Evolutionary conservation across 352 stramenopile species (phyloP).

Genomic region (Pythium dissotocum): DNA sequence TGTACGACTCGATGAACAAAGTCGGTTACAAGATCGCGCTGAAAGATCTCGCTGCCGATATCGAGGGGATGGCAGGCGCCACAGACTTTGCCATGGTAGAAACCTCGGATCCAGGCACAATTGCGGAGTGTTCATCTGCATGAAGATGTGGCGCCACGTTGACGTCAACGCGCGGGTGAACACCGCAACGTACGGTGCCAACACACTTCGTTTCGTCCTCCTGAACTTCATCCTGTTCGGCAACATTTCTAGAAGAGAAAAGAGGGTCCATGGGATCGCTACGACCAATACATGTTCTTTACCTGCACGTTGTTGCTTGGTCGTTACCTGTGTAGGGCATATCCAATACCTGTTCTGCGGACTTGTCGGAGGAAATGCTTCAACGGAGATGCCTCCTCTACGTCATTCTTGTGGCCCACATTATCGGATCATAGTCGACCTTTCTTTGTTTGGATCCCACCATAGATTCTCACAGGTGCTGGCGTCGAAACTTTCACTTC

Average conservation of each 20-base stretch:
- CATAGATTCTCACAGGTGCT: not conserved
- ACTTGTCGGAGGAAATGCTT: no score
- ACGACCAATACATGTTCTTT: not conserved
- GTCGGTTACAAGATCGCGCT: no score
- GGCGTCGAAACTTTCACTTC: not conserved
- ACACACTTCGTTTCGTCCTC: not conserved
- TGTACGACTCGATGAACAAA: no score
- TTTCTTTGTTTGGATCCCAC: not conserved
- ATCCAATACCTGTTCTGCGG: not conserved
- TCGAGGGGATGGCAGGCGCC: no score
- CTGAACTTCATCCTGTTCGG: not conserved
- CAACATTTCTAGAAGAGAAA: not conserved
- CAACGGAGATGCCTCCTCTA: not conserved
- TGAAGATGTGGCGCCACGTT: not conserved
- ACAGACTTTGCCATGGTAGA: no score
- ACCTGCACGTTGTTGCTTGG: not conserved
- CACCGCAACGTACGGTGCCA: not conserved
- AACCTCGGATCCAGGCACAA: not conserved
- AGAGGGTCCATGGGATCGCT: not conserved
- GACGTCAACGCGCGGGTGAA: not conserved
- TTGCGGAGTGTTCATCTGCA: not conserved
- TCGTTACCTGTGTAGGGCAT: not conserved
- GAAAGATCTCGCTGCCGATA: no score
- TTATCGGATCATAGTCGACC: not conserved
- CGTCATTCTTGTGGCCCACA: not conserved